Base-by-base conservation (phyloP, 805 yeast genomes). In the Lachancea quebecensis region DNA sequence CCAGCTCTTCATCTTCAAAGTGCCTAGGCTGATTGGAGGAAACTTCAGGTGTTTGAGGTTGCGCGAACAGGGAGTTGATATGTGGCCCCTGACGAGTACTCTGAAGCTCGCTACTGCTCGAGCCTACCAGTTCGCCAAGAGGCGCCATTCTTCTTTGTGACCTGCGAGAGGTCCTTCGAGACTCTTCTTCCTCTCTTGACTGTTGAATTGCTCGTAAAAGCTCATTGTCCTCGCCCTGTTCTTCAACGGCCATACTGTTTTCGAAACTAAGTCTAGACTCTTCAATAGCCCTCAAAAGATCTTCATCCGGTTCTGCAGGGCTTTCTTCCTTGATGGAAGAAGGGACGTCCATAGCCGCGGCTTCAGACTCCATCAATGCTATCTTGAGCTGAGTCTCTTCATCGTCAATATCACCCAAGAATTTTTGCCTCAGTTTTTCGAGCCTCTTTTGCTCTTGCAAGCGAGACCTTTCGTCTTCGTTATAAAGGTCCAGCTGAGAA, bases 291-390 rank as follows among this genome's bases (percentile, higher is more conserved):
- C 40, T 16, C 7, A n/a, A 33, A 16, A 54, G 40, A 10, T 50
- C 50, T 16, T 49, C 51, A 36, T 47, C 48, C 21, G 33, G 38
- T 4, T 39, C 47, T 15, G 32, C 39, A 10, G 9, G 18, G 16
- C 29, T 29, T 33, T n/a, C 25, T 21, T 10, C 12, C 21, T 30
- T n/a, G 17, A 9, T 11, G 11, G 17, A 16, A 41, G 38, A 25
- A 40, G 47, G 7, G 44, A 27, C 11, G 18, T 30, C 15, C 18
- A 10, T 14, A 31, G 39, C 25, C 29, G 38, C 25, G 17, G 41
- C 42, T 43, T 55, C 54, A 2, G 69, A 65, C 44, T 65, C 69
- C 53, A 64, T 48, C 25, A 65, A 39, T 2, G 69, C 69, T 39
- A 65, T 64, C 41, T 54, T 49, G 35, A 64, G 44, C 37, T 61